Evolutionary conservation across 1,284 basidiomycete species (phyloP).

Genomic region (Taiwanofungus camphoratus): DNA sequence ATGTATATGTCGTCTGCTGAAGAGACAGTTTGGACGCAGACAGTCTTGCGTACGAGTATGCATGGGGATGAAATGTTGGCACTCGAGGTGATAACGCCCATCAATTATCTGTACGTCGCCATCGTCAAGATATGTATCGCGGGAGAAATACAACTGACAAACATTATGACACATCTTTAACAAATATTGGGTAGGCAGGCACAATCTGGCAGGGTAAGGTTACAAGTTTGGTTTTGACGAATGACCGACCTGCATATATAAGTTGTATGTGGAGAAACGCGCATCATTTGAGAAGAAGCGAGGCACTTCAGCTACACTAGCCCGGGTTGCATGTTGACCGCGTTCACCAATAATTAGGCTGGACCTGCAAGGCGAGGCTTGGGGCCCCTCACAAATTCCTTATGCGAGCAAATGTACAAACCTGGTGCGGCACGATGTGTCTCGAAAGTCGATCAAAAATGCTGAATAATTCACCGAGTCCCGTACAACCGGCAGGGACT

Average conservation of each 20-base stretch:
- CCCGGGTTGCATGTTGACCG: slow-evolving; percentile 26
- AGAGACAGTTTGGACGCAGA: slow-evolving; percentile 55
- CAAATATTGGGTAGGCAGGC: slow-evolving; percentile 14
- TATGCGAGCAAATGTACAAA: slow-evolving; percentile 22
- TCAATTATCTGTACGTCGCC: slow-evolving; percentile 56
- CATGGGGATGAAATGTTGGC: slow-evolving; percentile 74
- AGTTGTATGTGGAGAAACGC: slow-evolving; percentile 17
- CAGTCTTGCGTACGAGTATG: slow-evolving; percentile 68
- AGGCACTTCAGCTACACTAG: slow-evolving; percentile 21
- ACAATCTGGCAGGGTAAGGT: slow-evolving; percentile 17
- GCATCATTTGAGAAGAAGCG: slow-evolving; percentile 26
- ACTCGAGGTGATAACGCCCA: slow-evolving; percentile 66
- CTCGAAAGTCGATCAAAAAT: slow-evolving; percentile 21
- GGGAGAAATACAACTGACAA: slow-evolving; percentile 22
- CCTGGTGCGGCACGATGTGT: slow-evolving; percentile 19
- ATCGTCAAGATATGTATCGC: slow-evolving; percentile 9
- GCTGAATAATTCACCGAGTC: slow-evolving; percentile 20
- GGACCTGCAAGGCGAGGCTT: slow-evolving; percentile 28
- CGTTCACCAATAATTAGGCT: slow-evolving; percentile 26
- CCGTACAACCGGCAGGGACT: slow-evolving; percentile 15
- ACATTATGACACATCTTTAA: slow-evolving; percentile 74
- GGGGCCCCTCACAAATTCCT: slow-evolving; percentile 26
- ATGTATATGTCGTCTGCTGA: slow-evolving; percentile 63
- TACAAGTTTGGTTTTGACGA: slow-evolving; percentile 10
- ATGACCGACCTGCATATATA: slow-evolving; percentile 13